Percentiles rank a stretch among this genome's conserved stretches.
Evolutionary conservation across 805 yeast species (phyloP).

Genomic region (Yamadazyma kitorensis): DNA sequence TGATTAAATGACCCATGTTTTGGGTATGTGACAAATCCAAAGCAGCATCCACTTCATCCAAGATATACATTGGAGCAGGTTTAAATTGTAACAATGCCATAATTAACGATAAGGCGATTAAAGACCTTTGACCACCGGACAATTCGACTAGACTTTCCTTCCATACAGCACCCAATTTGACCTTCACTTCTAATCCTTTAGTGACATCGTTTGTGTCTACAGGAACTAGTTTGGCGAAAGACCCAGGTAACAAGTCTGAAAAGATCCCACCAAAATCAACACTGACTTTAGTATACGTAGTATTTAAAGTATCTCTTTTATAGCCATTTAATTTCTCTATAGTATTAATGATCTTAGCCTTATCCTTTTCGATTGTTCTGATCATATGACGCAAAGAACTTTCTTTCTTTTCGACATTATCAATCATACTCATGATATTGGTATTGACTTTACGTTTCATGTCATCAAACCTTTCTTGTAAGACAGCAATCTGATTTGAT

Average conservation of each 20-base stretch:
- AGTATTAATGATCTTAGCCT: constrained; percentile 84
- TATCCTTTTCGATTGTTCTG: constrained; percentile 83
- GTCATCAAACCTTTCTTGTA: constrained; percentile 57
- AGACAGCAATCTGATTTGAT: constrained; percentile 52
- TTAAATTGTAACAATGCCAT: constrained; percentile 89
- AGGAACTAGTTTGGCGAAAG: constrained; percentile 86
- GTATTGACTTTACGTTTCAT: constrained; percentile 82
- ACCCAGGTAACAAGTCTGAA: constrained; percentile 82
- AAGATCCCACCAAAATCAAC: constrained; percentile 88
- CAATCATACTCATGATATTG: constrained; percentile 87
- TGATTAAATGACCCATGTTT: constrained; percentile 93
- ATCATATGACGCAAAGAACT: constrained; percentile 73
- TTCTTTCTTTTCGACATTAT: constrained; percentile 87
- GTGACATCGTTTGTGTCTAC: constrained; percentile 79
- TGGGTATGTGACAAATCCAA: constrained; percentile 95
- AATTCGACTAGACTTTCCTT: constrained; percentile 91
- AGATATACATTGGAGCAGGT: constrained; percentile 98
- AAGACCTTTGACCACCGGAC: constrained; percentile 95
- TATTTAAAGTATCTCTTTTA: constrained; percentile 75
- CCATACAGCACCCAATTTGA: constrained; percentile 90
- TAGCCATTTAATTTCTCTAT: constrained; percentile 79
- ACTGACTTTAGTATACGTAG: constrained; percentile 85
- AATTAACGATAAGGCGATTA: constrained; percentile 88
- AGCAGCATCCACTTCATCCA: constrained; percentile 99
- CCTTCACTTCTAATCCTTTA: constrained; percentile 86